These are phyloP conservation scores for Garcia nutans DNA, from an alignment of 345 rosid species.

Conservation along the genomic window DNA sequence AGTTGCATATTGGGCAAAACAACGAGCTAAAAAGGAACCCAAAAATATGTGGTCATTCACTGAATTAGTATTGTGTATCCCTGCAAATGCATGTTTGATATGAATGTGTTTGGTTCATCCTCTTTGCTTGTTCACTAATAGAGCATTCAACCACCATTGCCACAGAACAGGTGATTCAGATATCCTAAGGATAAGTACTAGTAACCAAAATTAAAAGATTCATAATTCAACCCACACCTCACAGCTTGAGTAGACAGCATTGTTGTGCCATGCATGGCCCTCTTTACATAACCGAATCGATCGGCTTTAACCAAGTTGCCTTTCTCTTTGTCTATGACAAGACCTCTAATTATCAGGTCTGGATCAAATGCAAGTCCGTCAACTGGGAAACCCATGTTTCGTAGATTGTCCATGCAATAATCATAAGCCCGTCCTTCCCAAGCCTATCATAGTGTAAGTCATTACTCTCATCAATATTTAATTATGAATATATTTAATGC, in stretches of 20 bases:
- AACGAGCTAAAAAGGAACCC: not conserved
- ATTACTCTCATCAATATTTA: not conserved
- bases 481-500: not conserved
- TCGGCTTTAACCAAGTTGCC: constrained; percentile 98
- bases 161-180: not conserved
- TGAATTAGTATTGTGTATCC: not conserved
- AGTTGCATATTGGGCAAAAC: not conserved
- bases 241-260: constrained; percentile 88
- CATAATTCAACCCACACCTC: constrained; percentile 46
- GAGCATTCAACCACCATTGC: not conserved
- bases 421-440: constrained; percentile 99
- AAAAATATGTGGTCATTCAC: not conserved
- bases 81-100: not conserved
- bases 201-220: constrained; percentile 10
- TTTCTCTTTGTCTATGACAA: constrained; percentile 91
- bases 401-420: constrained; percentile 88
- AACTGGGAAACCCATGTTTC: constrained; percentile 81
- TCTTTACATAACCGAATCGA: constrained; percentile 88
- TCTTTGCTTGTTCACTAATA: not conserved
- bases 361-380: constrained; percentile 92
- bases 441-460: constrained; percentile 49
- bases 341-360: constrained; percentile 90
- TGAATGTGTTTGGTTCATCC: not conserved
- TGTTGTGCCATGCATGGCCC: constrained; percentile 92
- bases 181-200: constrained; percentile 4